Base-by-base conservation (phyloP, 2,329 filamentous ascomycete species). In the Alternaria gansuensis region DNA sequence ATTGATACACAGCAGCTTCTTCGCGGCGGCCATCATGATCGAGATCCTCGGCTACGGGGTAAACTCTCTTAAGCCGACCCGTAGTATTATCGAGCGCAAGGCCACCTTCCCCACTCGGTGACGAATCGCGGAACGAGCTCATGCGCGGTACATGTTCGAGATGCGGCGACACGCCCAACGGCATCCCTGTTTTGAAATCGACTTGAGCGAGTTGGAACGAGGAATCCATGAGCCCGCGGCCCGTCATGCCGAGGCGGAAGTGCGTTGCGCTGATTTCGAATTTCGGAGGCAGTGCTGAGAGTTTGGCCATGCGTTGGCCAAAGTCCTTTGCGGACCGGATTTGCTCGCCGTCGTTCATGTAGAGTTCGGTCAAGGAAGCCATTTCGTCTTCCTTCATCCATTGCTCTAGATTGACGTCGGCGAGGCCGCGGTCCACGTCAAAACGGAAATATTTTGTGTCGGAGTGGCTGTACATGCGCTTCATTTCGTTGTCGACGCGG, bases 321-420 rank as follows among this genome's bases (percentile, higher is more conserved):
- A 79, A 69, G 23, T 74, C 57, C 9, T 62, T 61, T 1, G 76
- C 73, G 2, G 55, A 53, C 1, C 68, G 65, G 2, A 75, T 57
- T 54, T 79, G 77, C 24, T 72, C 67, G 2, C 68, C 68, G 43
- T 78, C 76, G 37, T 67, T 64, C 77, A 78, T 77, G 62, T 78
- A 78, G 54, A 77, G 74, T 57, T 77, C 72, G 1, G 76, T 78
- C 14, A 78, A 60, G 3, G 69, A 65, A n/a, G 74, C 75, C 75
- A 78, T 78, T 59, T 78, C 75, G 52, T 77, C 76, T 65, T 78
- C 75, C 48, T 74, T 74, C 75, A 78, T 78, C 75, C 76, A 79
- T 57, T 79, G 75, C 63, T 79, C 77, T 5, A 79, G 70, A 13
- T 66, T 72, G 26, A 78, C 65, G 40, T 79, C 73, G 28, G 72